Evolutionary conservation across 495 filamentous ascomycete species (phyloP).

Genomic region (Aspergillus diversus): DNA sequence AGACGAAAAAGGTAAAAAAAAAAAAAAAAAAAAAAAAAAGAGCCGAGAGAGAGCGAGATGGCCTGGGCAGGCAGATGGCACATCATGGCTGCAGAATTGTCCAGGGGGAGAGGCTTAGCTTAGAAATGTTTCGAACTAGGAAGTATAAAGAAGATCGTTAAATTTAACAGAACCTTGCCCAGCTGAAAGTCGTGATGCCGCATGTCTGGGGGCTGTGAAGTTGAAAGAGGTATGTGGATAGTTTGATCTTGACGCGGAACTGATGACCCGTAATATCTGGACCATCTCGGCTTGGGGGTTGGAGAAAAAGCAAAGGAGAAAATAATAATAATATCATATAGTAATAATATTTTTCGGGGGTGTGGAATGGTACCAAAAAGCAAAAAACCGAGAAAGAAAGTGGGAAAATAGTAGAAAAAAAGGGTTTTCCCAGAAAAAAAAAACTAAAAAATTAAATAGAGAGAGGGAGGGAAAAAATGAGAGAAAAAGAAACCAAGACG

Average conservation of each 20-base stretch:
- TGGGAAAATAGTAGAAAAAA: neutral
- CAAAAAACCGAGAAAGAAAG: neutral
- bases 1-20: slow-evolving; percentile 1
- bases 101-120: slow-evolving; percentile 16
- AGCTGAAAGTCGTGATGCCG: slow-evolving; percentile 5
- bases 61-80: neutral
- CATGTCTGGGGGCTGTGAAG: slow-evolving; percentile 13
- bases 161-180: slow-evolving; percentile 4
- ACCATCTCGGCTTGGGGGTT: neutral
- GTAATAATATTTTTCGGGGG: slow-evolving; percentile 7
- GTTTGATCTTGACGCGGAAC: neutral
- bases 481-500: neutral
- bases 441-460: neutral
- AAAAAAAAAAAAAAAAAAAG: neutral
- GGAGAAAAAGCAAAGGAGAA: neutral
- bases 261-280: slow-evolving; percentile 1
- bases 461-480: neutral
- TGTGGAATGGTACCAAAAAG: neutral
- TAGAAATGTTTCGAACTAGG: slow-evolving; percentile 9
- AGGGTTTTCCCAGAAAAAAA: neutral
- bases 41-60: neutral
- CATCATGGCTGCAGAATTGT: slow-evolving; percentile 3
- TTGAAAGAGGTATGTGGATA: slow-evolving; percentile 7
- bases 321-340: slow-evolving; percentile 2
- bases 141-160: slow-evolving; percentile 13